These are phyloP conservation scores for Cornus florida DNA, from an alignment of 148 eudicot species.

Conservation along the genomic window DNA sequence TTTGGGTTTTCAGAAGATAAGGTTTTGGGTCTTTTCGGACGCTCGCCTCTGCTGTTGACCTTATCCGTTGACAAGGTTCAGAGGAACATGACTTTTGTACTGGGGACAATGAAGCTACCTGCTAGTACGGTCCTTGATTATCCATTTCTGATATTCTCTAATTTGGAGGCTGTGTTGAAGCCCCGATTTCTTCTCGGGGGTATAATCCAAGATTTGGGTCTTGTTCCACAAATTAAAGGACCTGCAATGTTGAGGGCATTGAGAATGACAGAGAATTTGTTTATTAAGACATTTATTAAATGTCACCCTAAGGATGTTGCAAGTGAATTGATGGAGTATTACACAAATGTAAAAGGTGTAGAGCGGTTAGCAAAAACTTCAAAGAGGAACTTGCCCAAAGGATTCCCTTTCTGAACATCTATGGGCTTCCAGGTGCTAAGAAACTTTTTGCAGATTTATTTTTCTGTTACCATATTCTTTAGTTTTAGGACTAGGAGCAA, in stretches of 20 bases:
- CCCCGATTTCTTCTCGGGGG: slow-evolving; percentile 52
- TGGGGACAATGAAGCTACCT: slow-evolving; percentile 61
- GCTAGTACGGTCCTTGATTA: slow-evolving; percentile 31
- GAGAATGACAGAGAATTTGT: slow-evolving; percentile 67
- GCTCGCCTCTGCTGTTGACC: slow-evolving; percentile 54
- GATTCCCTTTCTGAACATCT: slow-evolving; percentile 59
- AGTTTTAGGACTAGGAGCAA: background rate
- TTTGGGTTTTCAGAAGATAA: slow-evolving; percentile 71
- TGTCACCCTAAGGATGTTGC: slow-evolving; percentile 55
- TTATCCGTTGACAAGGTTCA: slow-evolving; percentile 71
- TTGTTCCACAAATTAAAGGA: slow-evolving; percentile 53
- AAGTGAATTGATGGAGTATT: slow-evolving; percentile 45
- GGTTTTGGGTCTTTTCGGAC: slow-evolving; percentile 54
- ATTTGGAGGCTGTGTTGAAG: slow-evolving; percentile 57
- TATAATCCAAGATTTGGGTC: slow-evolving; percentile 60
- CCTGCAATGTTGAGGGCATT: slow-evolving; percentile 52
- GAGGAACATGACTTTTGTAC: slow-evolving; percentile 67
- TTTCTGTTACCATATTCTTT: background rate
- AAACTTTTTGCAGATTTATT: background rate
- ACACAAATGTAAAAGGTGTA: slow-evolving; percentile 44
- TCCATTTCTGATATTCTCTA: slow-evolving; percentile 54
- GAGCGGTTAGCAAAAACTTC: slow-evolving; percentile 60
- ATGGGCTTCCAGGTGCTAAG: slow-evolving; percentile 2
- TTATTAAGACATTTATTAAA: slow-evolving; percentile 39
- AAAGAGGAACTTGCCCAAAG: slow-evolving; percentile 30